phyloP scores from a whole-genome alignment of 768 basidiomycete genomes.

The Suillus subluteus region DNA sequence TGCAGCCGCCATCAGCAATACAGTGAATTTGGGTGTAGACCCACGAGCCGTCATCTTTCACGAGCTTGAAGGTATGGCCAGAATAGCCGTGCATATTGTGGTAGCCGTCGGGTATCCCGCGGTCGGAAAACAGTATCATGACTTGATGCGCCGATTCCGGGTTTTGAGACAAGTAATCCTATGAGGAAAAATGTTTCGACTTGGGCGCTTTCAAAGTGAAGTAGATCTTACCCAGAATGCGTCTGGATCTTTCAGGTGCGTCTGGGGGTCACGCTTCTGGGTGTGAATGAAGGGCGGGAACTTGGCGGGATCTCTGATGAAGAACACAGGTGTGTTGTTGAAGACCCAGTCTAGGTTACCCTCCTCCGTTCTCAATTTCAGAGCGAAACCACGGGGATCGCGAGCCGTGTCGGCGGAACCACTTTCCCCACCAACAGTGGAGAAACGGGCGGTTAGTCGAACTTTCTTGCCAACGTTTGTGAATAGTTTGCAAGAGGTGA shows the following conservation, averaged over 20 bases:
- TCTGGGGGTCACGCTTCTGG: slow-evolving; percentile 89
- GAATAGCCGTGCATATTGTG: slow-evolving; percentile 91
- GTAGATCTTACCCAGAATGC: slow-evolving; percentile 70
- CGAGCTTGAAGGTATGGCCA: slow-evolving; percentile 89
- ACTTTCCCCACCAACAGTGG: slow-evolving; percentile 87
- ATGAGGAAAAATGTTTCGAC: slow-evolving; percentile 32
- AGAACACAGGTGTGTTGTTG: slow-evolving; percentile 93
- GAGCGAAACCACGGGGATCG: slow-evolving; percentile 91
- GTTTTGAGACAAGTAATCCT: slow-evolving; percentile 90
- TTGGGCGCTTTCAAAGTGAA: slow-evolving; percentile 29
- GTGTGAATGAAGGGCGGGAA: slow-evolving; percentile 97
- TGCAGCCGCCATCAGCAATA: slow-evolving; percentile 79
- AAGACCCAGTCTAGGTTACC: slow-evolving; percentile 93
- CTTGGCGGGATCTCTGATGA: slow-evolving; percentile 84
- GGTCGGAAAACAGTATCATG: slow-evolving; percentile 93
- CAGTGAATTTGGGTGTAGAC: slow-evolving; percentile 89
- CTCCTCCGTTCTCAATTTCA: slow-evolving; percentile 87
- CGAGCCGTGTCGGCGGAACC: slow-evolving; percentile 93
- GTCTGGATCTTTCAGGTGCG: slow-evolving; percentile 86
- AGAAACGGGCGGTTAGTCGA: slow-evolving; percentile 83
- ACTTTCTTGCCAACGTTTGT: slow-evolving; percentile 68
- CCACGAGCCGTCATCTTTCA: slow-evolving; percentile 82
- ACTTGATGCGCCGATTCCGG: slow-evolving; percentile 89
- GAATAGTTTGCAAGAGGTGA: slow-evolving; percentile 74
- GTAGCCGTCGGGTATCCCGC: slow-evolving; percentile 90